These are phyloP conservation scores for Russula lepida DNA, from an alignment of 768 basidiomycete species.

Conservation along the genomic window DNA sequence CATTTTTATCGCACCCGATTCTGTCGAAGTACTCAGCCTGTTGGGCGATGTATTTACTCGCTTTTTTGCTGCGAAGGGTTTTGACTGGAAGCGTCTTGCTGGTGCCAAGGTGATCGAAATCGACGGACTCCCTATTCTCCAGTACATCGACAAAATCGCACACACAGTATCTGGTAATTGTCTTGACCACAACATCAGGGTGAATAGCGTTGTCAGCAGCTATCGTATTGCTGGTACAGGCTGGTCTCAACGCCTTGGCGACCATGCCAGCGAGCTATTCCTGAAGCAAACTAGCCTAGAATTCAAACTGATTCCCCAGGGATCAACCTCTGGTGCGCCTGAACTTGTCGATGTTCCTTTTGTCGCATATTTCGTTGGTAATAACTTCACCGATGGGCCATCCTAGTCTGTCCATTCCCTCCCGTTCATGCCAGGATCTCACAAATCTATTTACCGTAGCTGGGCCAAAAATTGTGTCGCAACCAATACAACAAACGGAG, in stretches of 20 bases:
- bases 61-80: conserved; percentile 36
- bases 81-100: conserved; percentile 53
- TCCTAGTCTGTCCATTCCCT: conserved; percentile 38
- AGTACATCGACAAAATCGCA: conserved; percentile 50
- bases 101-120: conserved; percentile 50
- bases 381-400: conserved; percentile 40
- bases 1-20: conserved; percentile 48
- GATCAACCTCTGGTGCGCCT: conserved; percentile 32
- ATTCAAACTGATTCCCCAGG: conserved; percentile 39
- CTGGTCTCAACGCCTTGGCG: conserved; percentile 54
- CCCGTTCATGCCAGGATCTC: background rate
- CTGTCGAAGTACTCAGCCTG: conserved; percentile 41
- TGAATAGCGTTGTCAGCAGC: conserved; percentile 54
- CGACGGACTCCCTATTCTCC: conserved; percentile 44
- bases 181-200: conserved; percentile 53
- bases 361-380: conserved; percentile 40
- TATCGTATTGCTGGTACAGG: conserved; percentile 35
- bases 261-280: conserved; percentile 45
- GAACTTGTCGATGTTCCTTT: conserved; percentile 49
- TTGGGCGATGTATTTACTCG: conserved; percentile 39
- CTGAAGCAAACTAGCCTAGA: conserved; percentile 40
- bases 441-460: conserved; percentile 27
- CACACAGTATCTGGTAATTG: conserved; percentile 54
- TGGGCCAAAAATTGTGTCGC: conserved; percentile 55
- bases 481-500: conserved; percentile 41